These are phyloP conservation scores for Plasmodium chabaudi DNA, from an alignment of 169 alveolate genomes.

Conservation along the genomic window DNA sequence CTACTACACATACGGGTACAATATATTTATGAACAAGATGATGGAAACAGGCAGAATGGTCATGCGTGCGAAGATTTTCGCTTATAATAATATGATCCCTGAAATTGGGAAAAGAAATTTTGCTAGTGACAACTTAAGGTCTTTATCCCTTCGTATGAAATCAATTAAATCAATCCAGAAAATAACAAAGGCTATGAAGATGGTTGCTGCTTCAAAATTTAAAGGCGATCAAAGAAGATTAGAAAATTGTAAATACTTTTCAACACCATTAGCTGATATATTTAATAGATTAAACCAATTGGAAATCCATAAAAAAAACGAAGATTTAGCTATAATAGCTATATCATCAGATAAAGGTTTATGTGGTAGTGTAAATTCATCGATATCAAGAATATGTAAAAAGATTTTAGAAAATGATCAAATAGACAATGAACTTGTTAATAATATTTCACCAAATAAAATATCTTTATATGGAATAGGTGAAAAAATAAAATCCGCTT, in stretches of 20 bases:
- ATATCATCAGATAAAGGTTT: conserved; percentile 87
- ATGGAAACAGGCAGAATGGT: conserved; percentile 1
- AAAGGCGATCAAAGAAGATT: conserved; percentile 91
- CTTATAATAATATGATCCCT: conserved; percentile 1
- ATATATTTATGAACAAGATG: conserved; percentile 5
- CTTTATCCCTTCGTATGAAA: conserved; percentile 91
- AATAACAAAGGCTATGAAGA: conserved; percentile 94
- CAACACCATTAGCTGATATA: conserved; percentile 72
- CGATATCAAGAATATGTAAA: conserved; percentile 80
- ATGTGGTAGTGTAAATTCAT: conserved; percentile 90
- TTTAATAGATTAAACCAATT: conserved; percentile 44
- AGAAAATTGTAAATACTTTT: conserved; percentile 80
- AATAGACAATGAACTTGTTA: conserved; percentile 28
- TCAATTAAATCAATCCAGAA: conserved; percentile 94
- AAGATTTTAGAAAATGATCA: conserved; percentile 40
- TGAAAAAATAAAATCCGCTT: conserved; percentile 81
- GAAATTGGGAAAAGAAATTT: conserved; percentile 67
- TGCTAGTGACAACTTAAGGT: conserved; percentile 87
- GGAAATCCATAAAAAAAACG: conserved; percentile 55
- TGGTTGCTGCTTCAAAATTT: conserved; percentile 97
- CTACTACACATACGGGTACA: background rate
- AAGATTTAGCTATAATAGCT: conserved; percentile 38
- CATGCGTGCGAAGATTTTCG: conserved; percentile 1
- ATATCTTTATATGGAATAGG: conserved; percentile 81
- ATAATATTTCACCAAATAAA: conserved; percentile 58